Conservation (phyloP, 2,329 filamentous ascomycete species). For the Bipolaris cookei region DNA sequence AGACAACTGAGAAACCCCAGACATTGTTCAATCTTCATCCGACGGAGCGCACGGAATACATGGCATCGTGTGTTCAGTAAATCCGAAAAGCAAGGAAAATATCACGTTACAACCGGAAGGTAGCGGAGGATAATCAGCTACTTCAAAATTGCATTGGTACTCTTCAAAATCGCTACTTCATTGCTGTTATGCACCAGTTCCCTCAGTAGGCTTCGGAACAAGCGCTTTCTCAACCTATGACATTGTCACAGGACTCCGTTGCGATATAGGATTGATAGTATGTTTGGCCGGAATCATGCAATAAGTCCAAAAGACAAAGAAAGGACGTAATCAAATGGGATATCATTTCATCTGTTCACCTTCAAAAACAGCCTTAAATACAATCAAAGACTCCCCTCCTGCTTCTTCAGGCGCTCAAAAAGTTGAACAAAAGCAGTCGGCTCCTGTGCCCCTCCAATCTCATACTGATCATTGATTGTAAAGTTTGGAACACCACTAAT, state of each 20-base stretch:
- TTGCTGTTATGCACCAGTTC: background rate
- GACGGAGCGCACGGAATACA: conserved; percentile 11
- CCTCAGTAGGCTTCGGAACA: background rate
- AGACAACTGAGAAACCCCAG: background rate
- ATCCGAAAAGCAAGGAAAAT: background rate
- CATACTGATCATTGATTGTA: conserved; percentile 70
- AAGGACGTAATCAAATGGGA: background rate
- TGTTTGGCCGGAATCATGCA: too few species aligned
- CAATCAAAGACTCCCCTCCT: conserved; percentile 34
- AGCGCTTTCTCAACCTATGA: conserved; percentile 3
- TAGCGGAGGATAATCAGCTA: background rate
- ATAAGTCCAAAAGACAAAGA: too few species aligned
- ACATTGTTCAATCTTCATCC: background rate
- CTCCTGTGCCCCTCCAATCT: conserved; percentile 75
- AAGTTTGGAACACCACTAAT: conserved; percentile 78
- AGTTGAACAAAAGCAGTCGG: conserved; percentile 68
- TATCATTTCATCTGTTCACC: background rate
- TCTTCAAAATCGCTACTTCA: background rate
- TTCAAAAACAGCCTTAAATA: background rate
- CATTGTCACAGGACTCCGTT: background rate
- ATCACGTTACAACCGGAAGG: background rate
- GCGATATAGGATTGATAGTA: too few species aligned
- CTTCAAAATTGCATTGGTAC: conserved; percentile 2
- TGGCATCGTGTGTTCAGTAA: background rate
- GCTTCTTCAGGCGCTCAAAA: conserved; percentile 66